Evolutionary conservation across 768 basidiomycete genomes (phyloP).

Genomic region (Kwoniella botswanensis): DNA sequence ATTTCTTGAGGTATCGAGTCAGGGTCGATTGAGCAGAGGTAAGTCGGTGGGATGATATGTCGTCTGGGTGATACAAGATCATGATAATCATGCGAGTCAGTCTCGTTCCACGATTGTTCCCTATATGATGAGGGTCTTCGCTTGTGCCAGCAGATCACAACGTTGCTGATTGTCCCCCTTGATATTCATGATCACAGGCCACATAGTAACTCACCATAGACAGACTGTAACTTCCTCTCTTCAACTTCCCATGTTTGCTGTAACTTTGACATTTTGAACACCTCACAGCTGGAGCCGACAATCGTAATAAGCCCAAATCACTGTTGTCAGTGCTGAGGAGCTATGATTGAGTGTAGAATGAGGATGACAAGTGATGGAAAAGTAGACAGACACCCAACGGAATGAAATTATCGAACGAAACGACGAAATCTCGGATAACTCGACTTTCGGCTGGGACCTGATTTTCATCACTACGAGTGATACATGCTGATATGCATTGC

Average conservation of each 20-base stretch:
- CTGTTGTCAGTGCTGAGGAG: no score
- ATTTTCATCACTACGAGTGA: no score
- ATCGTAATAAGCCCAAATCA: no score
- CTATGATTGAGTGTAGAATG: no score
- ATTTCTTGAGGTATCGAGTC: constrained; percentile 43
- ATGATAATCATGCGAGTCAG: not conserved
- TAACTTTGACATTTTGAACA: not conserved
- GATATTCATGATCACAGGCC: no score
- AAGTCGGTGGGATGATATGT: constrained; percentile 27
- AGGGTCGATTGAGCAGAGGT: constrained; percentile 35
- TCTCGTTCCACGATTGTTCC: not conserved
- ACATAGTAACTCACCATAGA: constrained; percentile 38
- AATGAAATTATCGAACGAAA: not conserved
- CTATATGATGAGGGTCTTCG: not conserved
- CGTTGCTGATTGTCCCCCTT: not conserved
- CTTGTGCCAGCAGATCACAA: not conserved
- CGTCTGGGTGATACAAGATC: constrained; percentile 32
- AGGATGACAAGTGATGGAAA: no score
- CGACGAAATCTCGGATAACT: not conserved
- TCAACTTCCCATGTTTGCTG: constrained; percentile 38
- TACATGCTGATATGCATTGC: not conserved
- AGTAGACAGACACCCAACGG: no score
- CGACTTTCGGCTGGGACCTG: no score
- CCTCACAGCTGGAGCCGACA: no score
- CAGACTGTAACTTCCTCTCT: constrained; percentile 43